phyloP scores from a whole-genome alignment of 2,329 filamentous ascomycete species.

The Tolypocladium guangdongense region DNA sequence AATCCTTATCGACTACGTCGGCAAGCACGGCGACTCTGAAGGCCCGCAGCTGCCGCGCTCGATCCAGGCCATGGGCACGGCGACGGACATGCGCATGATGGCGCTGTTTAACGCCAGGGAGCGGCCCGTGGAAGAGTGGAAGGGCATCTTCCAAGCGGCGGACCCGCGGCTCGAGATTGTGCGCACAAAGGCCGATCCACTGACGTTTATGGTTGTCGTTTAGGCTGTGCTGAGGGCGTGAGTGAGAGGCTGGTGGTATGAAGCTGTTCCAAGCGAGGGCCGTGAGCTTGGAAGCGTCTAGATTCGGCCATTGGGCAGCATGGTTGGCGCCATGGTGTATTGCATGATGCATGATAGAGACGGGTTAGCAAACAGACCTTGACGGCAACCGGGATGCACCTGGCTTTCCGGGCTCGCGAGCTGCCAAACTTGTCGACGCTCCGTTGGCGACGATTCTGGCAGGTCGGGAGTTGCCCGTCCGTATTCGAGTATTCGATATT shows the following conservation, averaged over 20 bases:
- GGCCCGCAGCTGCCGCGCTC: slow-evolving; percentile 18
- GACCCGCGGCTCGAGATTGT: slow-evolving; percentile 34
- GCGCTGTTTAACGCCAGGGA: slow-evolving; percentile 37
- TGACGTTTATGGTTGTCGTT: slow-evolving; percentile 24
- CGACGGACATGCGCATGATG: slow-evolving; percentile 39
- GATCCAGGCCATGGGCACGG: slow-evolving; percentile 26
- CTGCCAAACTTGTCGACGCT: not conserved
- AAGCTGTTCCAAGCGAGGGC: not conserved
- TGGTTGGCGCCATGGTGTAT: not conserved
- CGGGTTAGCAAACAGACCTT: not conserved
- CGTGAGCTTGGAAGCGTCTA: not conserved
- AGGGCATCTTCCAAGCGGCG: slow-evolving; percentile 29
- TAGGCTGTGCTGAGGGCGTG: slow-evolving; percentile 25
- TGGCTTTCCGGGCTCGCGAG: not conserved
- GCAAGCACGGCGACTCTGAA: slow-evolving; percentile 18
- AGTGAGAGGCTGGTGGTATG: not conserved
- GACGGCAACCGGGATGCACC: not conserved
- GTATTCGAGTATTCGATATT: not conserved
- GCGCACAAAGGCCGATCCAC: slow-evolving; percentile 21
- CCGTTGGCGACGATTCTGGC: not conserved
- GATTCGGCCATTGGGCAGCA: not conserved
- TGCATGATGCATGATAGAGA: not conserved
- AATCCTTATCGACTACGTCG: slow-evolving; percentile 27
- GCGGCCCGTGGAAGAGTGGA: slow-evolving; percentile 33
- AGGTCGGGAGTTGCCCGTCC: not conserved